phyloP scores from a whole-genome alignment of 2,329 filamentous ascomycete genomes.

The Pestalotiopsis sp. region DNA sequence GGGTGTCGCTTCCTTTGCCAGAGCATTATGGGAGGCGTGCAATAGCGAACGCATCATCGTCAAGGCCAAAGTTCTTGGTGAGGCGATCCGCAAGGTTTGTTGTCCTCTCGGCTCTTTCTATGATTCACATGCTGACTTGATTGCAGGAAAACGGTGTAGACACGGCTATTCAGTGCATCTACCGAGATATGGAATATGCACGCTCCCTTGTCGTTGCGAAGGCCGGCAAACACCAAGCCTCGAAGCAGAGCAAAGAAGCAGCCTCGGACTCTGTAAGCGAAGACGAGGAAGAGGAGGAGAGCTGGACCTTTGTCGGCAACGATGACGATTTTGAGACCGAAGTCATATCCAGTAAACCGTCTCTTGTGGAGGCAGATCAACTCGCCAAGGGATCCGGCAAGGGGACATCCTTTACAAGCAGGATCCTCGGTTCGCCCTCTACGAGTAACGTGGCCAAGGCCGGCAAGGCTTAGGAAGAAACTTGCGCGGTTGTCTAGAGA shows the following conservation, averaged over 20 bases:
- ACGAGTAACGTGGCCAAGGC: neutral
- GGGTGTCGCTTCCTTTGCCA: constrained; percentile 81
- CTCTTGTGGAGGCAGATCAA: constrained; percentile 26
- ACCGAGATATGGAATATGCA: constrained; percentile 93
- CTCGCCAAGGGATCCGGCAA: neutral
- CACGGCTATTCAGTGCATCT: constrained; percentile 87
- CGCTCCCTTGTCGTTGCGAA: constrained; percentile 76
- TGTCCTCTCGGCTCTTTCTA: neutral
- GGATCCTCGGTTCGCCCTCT: neutral
- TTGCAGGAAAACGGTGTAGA: constrained; percentile 84
- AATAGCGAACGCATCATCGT: constrained; percentile 89
- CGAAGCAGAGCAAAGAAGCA: constrained; percentile 30
- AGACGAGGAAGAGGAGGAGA: constrained; percentile 72
- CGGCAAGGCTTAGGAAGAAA: constrained; percentile 2
- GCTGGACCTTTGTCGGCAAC: constrained; percentile 84
- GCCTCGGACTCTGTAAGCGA: constrained; percentile 36
- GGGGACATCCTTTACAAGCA: constrained; percentile 4
- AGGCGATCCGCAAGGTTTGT: constrained; percentile 82
- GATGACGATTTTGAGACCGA: constrained; percentile 38
- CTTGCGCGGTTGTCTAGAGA: constrained; percentile 5
- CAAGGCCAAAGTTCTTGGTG: constrained; percentile 80
- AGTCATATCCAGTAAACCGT: constrained; percentile 29
- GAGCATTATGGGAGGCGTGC: constrained; percentile 88
- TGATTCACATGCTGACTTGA: constrained; percentile 27
- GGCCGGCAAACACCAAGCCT: constrained; percentile 49